A percentile compares a stretch with the other conserved stretches of the same genome.
These are phyloP conservation scores for Cystobasidium pallidum DNA, from an alignment of 1,284 basidiomycete genomes.

Conservation along the genomic window DNA sequence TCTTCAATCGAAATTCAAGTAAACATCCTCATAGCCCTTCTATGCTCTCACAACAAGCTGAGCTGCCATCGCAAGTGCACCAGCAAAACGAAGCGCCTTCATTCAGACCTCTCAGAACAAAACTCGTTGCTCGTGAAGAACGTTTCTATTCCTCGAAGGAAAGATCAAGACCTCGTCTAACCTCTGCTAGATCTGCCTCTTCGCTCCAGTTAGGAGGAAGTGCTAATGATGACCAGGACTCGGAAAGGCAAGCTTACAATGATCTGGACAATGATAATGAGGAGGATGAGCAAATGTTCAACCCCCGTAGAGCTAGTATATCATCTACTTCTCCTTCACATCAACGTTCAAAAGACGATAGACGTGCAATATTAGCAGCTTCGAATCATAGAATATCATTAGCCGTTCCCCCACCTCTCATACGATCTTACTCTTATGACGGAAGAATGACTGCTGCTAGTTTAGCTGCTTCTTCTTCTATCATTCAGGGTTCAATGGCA, in stretches of 20 bases:
- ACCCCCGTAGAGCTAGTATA: constrained; percentile 33
- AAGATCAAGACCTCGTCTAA: constrained; percentile 12
- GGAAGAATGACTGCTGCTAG: not conserved
- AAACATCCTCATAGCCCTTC: constrained; percentile 15
- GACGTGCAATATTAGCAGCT: constrained; percentile 18
- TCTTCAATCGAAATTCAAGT: constrained; percentile 15
- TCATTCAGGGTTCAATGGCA: too few species aligned
- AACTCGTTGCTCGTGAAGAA: constrained; percentile 33
- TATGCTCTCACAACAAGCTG: too few species aligned
- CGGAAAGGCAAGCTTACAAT: not conserved
- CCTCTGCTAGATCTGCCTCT: constrained; percentile 32
- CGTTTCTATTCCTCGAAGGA: not conserved
- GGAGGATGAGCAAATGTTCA: constrained; percentile 2
- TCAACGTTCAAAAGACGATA: constrained; percentile 13
- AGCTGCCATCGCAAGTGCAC: not conserved
- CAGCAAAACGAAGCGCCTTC: not conserved
- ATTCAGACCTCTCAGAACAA: not conserved
- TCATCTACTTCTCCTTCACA: constrained; percentile 16
- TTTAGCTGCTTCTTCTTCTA: constrained; percentile 3
- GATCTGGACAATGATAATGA: not conserved
- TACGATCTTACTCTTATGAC: constrained; percentile 28
- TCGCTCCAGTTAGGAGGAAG: constrained; percentile 21
- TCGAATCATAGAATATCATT: constrained; percentile 23
- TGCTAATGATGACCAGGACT: not conserved
- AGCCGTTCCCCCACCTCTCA: constrained; percentile 37